Base-by-base conservation (phyloP, 2,329 filamentous ascomycete species). In the Trichoderma sp. region DNA sequence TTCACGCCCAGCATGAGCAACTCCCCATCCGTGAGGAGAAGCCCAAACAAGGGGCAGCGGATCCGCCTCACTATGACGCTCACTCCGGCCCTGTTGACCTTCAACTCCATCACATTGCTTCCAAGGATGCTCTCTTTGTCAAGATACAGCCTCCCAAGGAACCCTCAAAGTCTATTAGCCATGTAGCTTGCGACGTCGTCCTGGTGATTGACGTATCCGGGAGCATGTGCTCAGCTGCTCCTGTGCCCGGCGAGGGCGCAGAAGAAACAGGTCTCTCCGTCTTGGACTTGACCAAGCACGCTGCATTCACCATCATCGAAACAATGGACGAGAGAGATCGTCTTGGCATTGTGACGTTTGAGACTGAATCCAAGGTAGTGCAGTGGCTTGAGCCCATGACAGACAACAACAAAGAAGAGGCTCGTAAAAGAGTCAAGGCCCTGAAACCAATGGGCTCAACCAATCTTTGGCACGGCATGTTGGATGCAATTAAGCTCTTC, bases 161-260 rank as follows among this genome's bases (percentile, higher is more conserved):
- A 7, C 87, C 87, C 1, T 33, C 56, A 0, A 21, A 78, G 3
- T 27, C 77, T 0, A 76, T 83, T 0, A 74, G 79, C 7, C 88
- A 89, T 79, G 84, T 88, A 0, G 87, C 89, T 2, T 91, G 88
- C 79, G 90, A 92, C 76, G 88, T 92, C 38, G 90, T 91, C 2
- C 85, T 92, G 3, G 89, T 90, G 18, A 91, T 92, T 72, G 90
- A 92, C 79, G 85, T 91, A 16, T 92, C 90, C 0, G 85, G 84
- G 0, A 91, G 89, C 81, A 92, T 92, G 90, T 68, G 75, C 1
- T 71, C 76, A 0, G 78, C 81, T 1, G 90, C 90, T 0, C 88
- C 87, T 0, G 84, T 88, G 0, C 88, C 89, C 0, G 85, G 85
- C 16, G 83, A 86, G 6, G 79, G 81, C 18, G 76, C 80, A 72